Conservation (phyloP, 306 rosid species). For the Canavalia ensiformis region DNA sequence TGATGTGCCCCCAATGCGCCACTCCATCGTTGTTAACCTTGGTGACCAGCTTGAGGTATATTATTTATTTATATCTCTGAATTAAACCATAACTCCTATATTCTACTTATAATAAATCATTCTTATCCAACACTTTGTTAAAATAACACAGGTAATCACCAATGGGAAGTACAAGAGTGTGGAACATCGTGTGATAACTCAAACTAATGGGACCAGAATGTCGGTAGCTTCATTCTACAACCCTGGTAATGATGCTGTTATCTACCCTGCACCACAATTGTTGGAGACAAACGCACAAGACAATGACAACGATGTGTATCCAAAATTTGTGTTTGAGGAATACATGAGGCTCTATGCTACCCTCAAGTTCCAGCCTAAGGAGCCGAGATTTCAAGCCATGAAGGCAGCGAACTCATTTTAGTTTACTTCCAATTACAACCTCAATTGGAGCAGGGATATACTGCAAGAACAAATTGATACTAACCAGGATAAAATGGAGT, state of each 20-base stretch:
- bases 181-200: slow-evolving; percentile 74
- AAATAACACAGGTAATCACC: slow-evolving; percentile 58
- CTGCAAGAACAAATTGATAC: not conserved
- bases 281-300: slow-evolving; percentile 61
- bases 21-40: slow-evolving; percentile 77
- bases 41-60: slow-evolving; percentile 83
- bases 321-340: slow-evolving; percentile 78
- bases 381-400: slow-evolving; percentile 81
- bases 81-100: no score
- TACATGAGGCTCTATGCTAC: slow-evolving; percentile 75
- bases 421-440: slow-evolving; percentile 55
- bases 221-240: slow-evolving; percentile 83
- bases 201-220: slow-evolving; percentile 66
- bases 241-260: slow-evolving; percentile 75
- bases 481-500: no score
- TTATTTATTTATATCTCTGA: not conserved
- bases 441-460: slow-evolving; percentile 7
- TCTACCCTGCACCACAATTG: slow-evolving; percentile 68
- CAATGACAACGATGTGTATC: slow-evolving; percentile 55
- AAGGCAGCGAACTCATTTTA: slow-evolving; percentile 52
- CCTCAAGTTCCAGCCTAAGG: slow-evolving; percentile 73
- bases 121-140: not conserved
- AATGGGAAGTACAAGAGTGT: slow-evolving; percentile 86
- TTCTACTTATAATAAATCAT: no score
- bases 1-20: slow-evolving; percentile 84